Percentiles rank a stretch among this genome's conserved stretches.
phyloP scores from a whole-genome alignment of 495 filamentous ascomycete species.

The Halenospora varia region DNA sequence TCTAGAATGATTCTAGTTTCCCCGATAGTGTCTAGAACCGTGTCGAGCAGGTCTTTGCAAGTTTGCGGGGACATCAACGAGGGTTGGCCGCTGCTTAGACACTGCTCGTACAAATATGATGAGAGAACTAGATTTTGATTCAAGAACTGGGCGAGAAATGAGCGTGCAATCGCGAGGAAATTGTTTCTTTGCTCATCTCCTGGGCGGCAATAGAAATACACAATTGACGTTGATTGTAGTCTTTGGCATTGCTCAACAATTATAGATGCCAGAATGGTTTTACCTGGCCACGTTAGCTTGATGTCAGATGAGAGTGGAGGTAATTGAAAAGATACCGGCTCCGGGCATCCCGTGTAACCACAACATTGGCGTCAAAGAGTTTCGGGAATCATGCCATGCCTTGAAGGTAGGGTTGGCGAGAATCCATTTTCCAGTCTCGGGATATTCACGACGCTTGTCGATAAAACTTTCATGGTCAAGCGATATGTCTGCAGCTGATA shows the following conservation, averaged over 20 bases:
- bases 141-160: constrained; percentile 35
- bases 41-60: constrained; percentile 29
- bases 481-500: constrained; percentile 25
- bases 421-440: constrained; percentile 33
- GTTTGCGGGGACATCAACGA: constrained; percentile 25
- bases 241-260: constrained; percentile 30
- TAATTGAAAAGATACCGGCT: no score
- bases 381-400: constrained; percentile 27
- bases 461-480: constrained; percentile 27
- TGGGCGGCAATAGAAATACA: constrained; percentile 42
- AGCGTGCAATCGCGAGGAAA: constrained; percentile 28
- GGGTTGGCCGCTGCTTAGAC: constrained; percentile 22
- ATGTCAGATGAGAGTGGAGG: no score
- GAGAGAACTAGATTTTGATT: constrained; percentile 27
- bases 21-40: constrained; percentile 23
- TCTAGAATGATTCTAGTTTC: constrained; percentile 38
- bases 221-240: constrained; percentile 19
- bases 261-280: constrained; percentile 37
- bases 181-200: constrained; percentile 29
- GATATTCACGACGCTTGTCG: constrained; percentile 23
- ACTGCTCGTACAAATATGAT: constrained; percentile 30
- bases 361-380: constrained; percentile 21
- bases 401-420: constrained; percentile 22
- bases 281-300: constrained; percentile 31
- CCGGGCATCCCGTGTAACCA: constrained; percentile 43